Conservation (phyloP, 768 basidiomycete species). For the Podaxis sp. region DNA sequence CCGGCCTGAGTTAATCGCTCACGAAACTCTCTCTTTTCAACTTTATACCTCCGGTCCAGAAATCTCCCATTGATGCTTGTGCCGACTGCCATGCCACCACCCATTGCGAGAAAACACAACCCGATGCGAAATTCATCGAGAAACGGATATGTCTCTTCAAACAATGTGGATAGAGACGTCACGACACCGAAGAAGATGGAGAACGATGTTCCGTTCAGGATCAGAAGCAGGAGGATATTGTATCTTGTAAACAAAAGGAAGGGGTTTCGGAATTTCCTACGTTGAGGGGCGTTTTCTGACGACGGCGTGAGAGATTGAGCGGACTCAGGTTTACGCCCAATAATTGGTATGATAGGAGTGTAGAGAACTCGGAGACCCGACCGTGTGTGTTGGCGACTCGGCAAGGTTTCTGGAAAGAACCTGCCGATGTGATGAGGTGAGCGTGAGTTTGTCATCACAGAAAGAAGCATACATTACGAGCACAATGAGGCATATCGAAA, state of each 20-base stretch:
- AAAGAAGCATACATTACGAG: slow-evolving; percentile 40
- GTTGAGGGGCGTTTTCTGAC: slow-evolving; percentile 25
- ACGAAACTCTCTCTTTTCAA: slow-evolving; percentile 32
- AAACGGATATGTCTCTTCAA: slow-evolving; percentile 55
- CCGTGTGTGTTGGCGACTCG: slow-evolving; percentile 4
- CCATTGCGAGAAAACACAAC: slow-evolving; percentile 75
- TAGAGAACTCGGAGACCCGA: slow-evolving; percentile 1
- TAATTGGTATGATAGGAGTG: slow-evolving; percentile 9
- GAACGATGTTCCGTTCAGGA: slow-evolving; percentile 49
- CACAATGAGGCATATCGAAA: slow-evolving; percentile 42
- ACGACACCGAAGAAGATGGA: slow-evolving; percentile 59
- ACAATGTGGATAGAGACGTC: slow-evolving; percentile 59
- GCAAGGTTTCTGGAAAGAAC: slow-evolving; percentile 50
- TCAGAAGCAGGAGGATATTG: slow-evolving; percentile 52
- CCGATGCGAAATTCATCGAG: slow-evolving; percentile 66
- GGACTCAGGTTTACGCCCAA: neutral
- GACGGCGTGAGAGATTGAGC: slow-evolving; percentile 20
- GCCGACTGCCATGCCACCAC: slow-evolving; percentile 69
- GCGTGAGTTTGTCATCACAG: slow-evolving; percentile 7
- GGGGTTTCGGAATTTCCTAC: slow-evolving; percentile 49
- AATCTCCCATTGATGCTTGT: slow-evolving; percentile 56
- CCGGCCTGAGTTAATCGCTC: neutral
- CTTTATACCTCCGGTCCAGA: slow-evolving; percentile 63
- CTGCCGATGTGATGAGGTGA: slow-evolving; percentile 28
- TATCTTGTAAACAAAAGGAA: slow-evolving; percentile 51